These are phyloP conservation scores for Boletus tylopilopsis DNA, from an alignment of 768 basidiomycete species.

Conservation along the genomic window DNA sequence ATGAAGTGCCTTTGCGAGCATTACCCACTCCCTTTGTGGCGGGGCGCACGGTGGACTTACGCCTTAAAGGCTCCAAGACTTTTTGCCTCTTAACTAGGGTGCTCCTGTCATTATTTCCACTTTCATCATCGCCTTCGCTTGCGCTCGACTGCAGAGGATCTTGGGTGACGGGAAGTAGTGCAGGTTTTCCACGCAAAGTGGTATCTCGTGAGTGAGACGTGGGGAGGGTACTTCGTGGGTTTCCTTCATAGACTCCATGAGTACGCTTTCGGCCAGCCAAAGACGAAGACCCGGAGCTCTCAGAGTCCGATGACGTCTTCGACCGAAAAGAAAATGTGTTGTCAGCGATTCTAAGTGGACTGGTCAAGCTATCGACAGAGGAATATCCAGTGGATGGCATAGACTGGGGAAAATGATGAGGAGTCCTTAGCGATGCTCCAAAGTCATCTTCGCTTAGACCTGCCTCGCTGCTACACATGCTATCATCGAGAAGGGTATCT, in stretches of 20 bases:
- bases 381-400: slow-evolving; percentile 21
- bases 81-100: slow-evolving; percentile 31
- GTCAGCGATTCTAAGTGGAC: slow-evolving; percentile 38
- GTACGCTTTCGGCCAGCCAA: slow-evolving; percentile 42
- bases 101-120: slow-evolving; percentile 5
- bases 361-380: slow-evolving; percentile 26
- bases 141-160: slow-evolving; percentile 19
- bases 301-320: slow-evolving; percentile 41
- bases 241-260: slow-evolving; percentile 10
- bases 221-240: neutral
- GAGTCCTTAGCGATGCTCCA: slow-evolving; percentile 64
- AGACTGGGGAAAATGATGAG: slow-evolving; percentile 33
- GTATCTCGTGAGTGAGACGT: slow-evolving; percentile 17
- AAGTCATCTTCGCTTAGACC: slow-evolving; percentile 50
- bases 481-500: slow-evolving; percentile 22
- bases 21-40: slow-evolving; percentile 8
- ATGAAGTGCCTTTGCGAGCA: slow-evolving; percentile 11
- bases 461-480: slow-evolving; percentile 24
- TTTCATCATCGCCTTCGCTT: slow-evolving; percentile 22
- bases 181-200: slow-evolving; percentile 26
- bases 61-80: slow-evolving; percentile 24
- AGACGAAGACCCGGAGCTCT: slow-evolving; percentile 36
- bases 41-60: slow-evolving; percentile 27
- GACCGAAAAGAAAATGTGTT: slow-evolving; percentile 38
- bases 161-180: neutral